phyloP scores from a whole-genome alignment of 768 basidiomycete genomes.

The Psilocybe cubensis region DNA sequence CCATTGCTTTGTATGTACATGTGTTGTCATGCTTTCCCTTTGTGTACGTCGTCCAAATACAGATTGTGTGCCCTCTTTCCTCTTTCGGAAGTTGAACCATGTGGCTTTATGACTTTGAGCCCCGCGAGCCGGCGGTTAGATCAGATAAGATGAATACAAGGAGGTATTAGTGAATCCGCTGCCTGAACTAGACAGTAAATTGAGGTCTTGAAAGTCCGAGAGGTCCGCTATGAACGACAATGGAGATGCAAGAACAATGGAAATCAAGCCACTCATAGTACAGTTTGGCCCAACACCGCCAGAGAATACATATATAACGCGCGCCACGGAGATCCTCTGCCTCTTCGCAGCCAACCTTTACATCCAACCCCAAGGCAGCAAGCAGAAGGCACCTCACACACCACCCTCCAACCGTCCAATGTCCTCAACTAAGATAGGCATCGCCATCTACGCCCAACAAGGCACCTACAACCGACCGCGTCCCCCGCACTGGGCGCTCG shows the following conservation, averaged over 20 bases:
- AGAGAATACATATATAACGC: no score
- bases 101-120: background rate
- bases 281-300: no score
- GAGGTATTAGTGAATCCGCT: no score
- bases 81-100: conserved; percentile 1
- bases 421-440: background rate
- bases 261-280: no score
- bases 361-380: background rate
- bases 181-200: no score
- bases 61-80: conserved; percentile 9
- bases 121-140: background rate
- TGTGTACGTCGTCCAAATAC: background rate
- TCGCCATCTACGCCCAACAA: conserved; percentile 11
- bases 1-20: background rate
- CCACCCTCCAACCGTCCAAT: background rate
- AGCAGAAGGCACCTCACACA: background rate
- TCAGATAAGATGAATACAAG: background rate
- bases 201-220: no score
- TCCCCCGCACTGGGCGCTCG: conserved; percentile 6
- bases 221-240: no score
- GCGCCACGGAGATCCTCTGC: no score
- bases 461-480: background rate
- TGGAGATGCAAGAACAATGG: no score
- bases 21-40: background rate
- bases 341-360: no score